Percentiles rank a stretch among this genome's conserved stretches.
phyloP scores from a whole-genome alignment of 2,329 filamentous ascomycete genomes.

The Aciculosporium take region DNA sequence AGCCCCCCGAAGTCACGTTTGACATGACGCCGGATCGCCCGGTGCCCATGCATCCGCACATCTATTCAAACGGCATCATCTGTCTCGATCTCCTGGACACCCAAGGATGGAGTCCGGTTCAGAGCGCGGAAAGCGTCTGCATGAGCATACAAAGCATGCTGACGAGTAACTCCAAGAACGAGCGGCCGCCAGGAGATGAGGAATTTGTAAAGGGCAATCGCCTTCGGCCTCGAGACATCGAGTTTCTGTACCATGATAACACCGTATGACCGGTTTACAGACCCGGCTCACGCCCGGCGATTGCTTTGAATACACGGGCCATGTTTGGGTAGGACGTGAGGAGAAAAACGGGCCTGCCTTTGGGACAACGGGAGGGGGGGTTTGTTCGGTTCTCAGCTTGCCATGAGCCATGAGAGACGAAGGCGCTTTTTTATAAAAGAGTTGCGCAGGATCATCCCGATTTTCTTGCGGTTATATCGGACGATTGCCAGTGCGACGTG shows the following conservation, averaged over 20 bases:
- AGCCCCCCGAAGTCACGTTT: slow-evolving; percentile 91
- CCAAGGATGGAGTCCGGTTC: slow-evolving; percentile 89
- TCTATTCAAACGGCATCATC: slow-evolving; percentile 98
- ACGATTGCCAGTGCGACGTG: not conserved
- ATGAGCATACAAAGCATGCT: slow-evolving; percentile 98
- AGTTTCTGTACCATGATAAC: slow-evolving; percentile 89
- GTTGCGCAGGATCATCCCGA: not conserved
- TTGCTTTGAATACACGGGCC: not conserved
- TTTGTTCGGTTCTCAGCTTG: not conserved
- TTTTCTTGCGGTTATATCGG: no score
- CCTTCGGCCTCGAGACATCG: slow-evolving; percentile 71
- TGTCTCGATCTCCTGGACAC: slow-evolving; percentile 83
- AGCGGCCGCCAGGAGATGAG: slow-evolving; percentile 78
- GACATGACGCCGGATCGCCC: slow-evolving; percentile 46
- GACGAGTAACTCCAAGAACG: slow-evolving; percentile 83
- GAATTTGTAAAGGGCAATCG: slow-evolving; percentile 76
- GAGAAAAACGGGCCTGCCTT: not conserved
- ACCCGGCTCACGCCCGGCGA: not conserved
- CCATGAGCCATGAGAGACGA: not conserved
- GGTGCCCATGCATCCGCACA: slow-evolving; percentile 91
- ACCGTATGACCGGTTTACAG: slow-evolving; percentile 37
- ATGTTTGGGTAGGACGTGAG: not conserved
- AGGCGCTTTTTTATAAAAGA: not conserved
- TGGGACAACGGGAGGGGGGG: no score
- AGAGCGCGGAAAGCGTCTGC: slow-evolving; percentile 92